Conservation (phyloP, 148 eudicot species). For the Diospyros lotus region DNA sequence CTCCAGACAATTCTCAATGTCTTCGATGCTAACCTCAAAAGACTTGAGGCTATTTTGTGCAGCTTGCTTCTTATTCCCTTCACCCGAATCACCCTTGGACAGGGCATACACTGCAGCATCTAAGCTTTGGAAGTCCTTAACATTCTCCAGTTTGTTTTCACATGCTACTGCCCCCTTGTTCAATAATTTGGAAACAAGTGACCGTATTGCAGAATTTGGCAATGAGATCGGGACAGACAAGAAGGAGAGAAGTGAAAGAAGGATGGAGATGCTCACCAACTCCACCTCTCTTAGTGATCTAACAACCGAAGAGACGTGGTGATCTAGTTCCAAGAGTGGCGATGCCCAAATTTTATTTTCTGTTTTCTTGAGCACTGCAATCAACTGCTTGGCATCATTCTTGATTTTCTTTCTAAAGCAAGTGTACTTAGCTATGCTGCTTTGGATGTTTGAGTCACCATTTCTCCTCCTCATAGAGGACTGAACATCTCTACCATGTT, state of each 20-base stretch:
- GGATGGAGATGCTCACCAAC: conserved; percentile 21
- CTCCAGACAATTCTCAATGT: conserved; percentile 37
- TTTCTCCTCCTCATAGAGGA: conserved; percentile 11
- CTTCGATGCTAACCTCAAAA: conserved; percentile 31
- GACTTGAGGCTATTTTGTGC: conserved; percentile 29
- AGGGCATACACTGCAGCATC: conserved; percentile 18
- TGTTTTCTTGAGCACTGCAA: conserved; percentile 28
- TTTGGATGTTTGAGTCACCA: conserved; percentile 6
- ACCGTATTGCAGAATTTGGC: conserved; percentile 29
- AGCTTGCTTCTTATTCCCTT: conserved; percentile 18
- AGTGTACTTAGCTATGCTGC: background rate
- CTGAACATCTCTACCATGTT: conserved; percentile 2
- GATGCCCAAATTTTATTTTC: conserved; percentile 16
- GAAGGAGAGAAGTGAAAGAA: conserved; percentile 27
- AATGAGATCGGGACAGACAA: conserved; percentile 23
- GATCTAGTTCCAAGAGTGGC: conserved; percentile 12
- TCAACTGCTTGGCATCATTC: conserved; percentile 28
- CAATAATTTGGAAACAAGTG: conserved; percentile 34
- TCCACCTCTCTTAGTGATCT: conserved; percentile 32
- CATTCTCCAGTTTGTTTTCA: conserved; percentile 17
- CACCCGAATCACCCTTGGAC: conserved; percentile 1
- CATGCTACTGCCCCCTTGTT: conserved; percentile 18
- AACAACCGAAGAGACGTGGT: conserved; percentile 29
- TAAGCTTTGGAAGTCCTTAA: conserved; percentile 23
- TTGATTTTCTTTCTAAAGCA: conserved; percentile 14